Evolutionary conservation across 352 stramenopile genomes (phyloP).

Genomic region (Pythium dissotocum): DNA sequence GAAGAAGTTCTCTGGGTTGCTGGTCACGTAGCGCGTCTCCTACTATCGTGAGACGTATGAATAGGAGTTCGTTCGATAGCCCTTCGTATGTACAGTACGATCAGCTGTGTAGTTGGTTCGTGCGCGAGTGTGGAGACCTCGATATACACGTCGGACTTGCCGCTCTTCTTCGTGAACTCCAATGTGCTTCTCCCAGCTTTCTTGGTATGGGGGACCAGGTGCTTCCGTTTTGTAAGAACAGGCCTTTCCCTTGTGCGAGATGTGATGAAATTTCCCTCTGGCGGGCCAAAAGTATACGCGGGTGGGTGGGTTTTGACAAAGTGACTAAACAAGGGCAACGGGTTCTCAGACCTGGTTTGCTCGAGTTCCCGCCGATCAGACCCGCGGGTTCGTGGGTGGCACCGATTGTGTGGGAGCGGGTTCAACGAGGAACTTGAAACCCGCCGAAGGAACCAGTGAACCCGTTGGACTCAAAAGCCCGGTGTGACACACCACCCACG

Average conservation of each 20-base stretch:
- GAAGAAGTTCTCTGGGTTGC: background rate
- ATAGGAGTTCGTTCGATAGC: background rate
- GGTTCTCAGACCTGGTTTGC: background rate
- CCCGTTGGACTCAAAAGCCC: background rate
- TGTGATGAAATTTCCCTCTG: background rate
- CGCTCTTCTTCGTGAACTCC: background rate
- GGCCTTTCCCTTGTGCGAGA: background rate
- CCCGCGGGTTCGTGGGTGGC: background rate
- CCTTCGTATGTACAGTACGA: background rate
- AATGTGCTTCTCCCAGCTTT: background rate
- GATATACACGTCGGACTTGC: background rate
- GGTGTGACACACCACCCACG: background rate
- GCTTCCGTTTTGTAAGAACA: background rate
- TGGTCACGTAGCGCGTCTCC: background rate
- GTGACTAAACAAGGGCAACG: background rate
- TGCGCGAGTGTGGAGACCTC: background rate
- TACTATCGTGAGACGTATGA: background rate
- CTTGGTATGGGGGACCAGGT: background rate
- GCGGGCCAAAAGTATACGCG: background rate
- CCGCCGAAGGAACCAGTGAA: background rate
- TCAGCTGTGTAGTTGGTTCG: background rate
- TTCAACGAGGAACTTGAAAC: background rate
- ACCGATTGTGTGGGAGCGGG: background rate
- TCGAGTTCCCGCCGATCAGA: background rate
- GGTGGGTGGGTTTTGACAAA: slow-evolving; percentile 12